Percentiles rank a stretch among this genome's conserved stretches.
Conservation (phyloP, 306 rosid species). For the Neltuma alba region DNA sequence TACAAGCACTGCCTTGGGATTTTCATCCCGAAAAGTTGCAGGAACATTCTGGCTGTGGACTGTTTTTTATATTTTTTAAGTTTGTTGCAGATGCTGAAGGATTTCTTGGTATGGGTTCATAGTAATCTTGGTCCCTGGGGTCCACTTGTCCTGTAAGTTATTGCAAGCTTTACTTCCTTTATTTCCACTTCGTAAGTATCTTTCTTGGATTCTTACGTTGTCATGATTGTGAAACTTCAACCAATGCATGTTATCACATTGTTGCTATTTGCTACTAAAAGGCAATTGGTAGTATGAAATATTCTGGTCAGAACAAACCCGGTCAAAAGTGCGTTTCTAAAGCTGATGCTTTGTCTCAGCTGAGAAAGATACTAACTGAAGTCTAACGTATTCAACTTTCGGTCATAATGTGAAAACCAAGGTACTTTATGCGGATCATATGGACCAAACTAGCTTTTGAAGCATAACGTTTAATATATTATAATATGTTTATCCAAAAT, state of each 20-base stretch:
- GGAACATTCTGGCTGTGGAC: not conserved
- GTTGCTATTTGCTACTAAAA: not conserved
- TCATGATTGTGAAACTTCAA: not conserved
- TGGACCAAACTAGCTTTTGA: slow-evolving; percentile 1
- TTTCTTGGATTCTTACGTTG: slow-evolving; percentile 10
- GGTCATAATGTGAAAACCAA: not conserved
- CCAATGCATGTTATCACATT: not conserved
- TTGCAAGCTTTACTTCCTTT: not conserved
- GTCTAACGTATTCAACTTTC: not conserved
- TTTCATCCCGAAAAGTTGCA: not conserved
- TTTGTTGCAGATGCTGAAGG: slow-evolving; percentile 68
- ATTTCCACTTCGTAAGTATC: not conserved
- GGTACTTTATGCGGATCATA: not conserved
- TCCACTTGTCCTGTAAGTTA: slow-evolving; percentile 75
- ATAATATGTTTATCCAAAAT: not conserved
- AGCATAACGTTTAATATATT: not conserved
- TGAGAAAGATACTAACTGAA: not conserved
- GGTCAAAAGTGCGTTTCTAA: slow-evolving; percentile 7
- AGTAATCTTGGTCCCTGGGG: slow-evolving; percentile 88
- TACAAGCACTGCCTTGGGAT: slow-evolving; percentile 23
- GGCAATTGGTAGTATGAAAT: not conserved
- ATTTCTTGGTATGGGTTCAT: slow-evolving; percentile 78
- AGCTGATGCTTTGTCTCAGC: not conserved
- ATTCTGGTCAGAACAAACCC: not conserved
- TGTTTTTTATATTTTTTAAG: not conserved